phyloP scores from a whole-genome alignment of 2,329 filamentous ascomycete species.

The Akanthomyces muscarius region DNA sequence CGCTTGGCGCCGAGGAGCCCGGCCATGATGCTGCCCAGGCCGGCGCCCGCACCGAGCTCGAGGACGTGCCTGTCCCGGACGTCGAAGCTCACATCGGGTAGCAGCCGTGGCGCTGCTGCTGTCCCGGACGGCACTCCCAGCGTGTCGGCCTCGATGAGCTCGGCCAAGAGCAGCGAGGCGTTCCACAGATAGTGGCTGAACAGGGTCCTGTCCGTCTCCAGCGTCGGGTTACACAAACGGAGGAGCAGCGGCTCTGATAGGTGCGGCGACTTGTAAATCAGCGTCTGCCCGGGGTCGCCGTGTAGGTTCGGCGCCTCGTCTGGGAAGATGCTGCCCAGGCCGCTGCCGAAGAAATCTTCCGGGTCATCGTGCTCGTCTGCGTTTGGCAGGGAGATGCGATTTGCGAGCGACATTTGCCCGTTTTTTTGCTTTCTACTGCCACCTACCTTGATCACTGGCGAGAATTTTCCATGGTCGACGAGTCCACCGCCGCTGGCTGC shows the following conservation, averaged over 20 bases:
- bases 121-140: slow-evolving; percentile 26
- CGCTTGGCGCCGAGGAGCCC: slow-evolving; percentile 44
- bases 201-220: slow-evolving; percentile 51
- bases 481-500: too few species aligned
- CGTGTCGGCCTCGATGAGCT: slow-evolving; percentile 50
- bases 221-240: slow-evolving; percentile 34
- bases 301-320: slow-evolving; percentile 65
- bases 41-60: slow-evolving; percentile 66
- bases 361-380: slow-evolving; percentile 27
- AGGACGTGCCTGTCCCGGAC: slow-evolving; percentile 51
- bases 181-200: slow-evolving; percentile 77
- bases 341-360: slow-evolving; percentile 57
- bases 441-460: too few species aligned
- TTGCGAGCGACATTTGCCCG: too few species aligned
- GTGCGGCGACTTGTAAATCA: slow-evolving; percentile 56
- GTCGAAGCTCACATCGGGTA: slow-evolving; percentile 33
- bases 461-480: too few species aligned
- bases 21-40: slow-evolving; percentile 48
- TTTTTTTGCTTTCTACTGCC: too few species aligned
- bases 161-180: slow-evolving; percentile 52
- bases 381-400: too few species aligned
- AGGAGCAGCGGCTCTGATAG: slow-evolving; percentile 25
- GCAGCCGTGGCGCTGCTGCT: too few species aligned
- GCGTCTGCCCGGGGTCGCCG: slow-evolving; percentile 55
- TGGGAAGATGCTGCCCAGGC: slow-evolving; percentile 62